phyloP scores from a whole-genome alignment of 2,329 filamentous ascomycete species.

The Cordyceps cateniannulata region DNA sequence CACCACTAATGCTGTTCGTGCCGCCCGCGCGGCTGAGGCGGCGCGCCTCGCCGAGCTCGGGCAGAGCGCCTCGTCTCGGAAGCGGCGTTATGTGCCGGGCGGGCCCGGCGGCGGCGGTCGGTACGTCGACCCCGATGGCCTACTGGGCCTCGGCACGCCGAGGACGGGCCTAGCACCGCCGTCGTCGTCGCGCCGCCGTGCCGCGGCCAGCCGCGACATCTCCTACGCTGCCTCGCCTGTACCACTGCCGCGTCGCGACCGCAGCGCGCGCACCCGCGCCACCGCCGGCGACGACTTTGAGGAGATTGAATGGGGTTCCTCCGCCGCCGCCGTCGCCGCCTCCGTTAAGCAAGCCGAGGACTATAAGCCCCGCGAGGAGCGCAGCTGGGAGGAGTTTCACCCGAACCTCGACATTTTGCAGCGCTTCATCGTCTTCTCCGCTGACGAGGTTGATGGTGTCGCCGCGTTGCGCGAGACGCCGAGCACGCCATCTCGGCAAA shows the following conservation, averaged over 20 bases:
- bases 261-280: constrained; percentile 47
- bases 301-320: constrained; percentile 69
- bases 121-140: constrained; percentile 65
- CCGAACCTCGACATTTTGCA: constrained; percentile 87
- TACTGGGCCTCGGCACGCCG: constrained; percentile 45
- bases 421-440: constrained; percentile 69
- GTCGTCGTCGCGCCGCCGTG: constrained; percentile 3
- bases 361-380: constrained; percentile 94
- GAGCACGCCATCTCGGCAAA: constrained; percentile 26
- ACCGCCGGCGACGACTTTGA: constrained; percentile 48
- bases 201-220: constrained; percentile 34
- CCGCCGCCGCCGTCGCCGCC: constrained; percentile 78
- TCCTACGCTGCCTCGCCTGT: constrained; percentile 29
- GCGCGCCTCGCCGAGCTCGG: constrained; percentile 30
- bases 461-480: constrained; percentile 41
- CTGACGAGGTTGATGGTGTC: constrained; percentile 81
- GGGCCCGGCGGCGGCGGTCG: constrained; percentile 80
- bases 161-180: constrained; percentile 34
- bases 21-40: constrained; percentile 32
- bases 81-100: constrained; percentile 74
- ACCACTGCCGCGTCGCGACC: constrained; percentile 49
- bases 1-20: constrained; percentile 35
- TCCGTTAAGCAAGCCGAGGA: constrained; percentile 87
- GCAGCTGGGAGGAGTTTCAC: constrained; percentile 97
- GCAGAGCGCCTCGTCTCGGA: constrained; percentile 59